Evolutionary conservation across 768 basidiomycete species (phyloP).

Genomic region (Rhodotorula diobovata): DNA sequence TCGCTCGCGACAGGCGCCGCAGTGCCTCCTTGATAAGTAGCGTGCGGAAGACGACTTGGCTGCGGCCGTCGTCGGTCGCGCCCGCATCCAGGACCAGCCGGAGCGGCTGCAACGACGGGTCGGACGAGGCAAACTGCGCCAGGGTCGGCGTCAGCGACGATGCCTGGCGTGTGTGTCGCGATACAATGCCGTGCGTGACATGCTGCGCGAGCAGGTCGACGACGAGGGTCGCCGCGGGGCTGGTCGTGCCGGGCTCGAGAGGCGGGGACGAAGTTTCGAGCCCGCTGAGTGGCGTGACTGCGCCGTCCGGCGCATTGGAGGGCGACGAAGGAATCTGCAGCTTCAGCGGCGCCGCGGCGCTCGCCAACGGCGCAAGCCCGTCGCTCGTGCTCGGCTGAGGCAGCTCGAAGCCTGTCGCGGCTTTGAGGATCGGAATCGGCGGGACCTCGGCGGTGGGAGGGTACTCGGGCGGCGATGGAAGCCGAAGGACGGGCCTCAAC

Average conservation of each 20-base stretch:
- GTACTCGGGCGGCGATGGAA: neutral
- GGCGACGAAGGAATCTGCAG: neutral
- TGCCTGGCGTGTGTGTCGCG: neutral
- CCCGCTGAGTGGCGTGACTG: neutral
- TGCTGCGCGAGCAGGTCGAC: conserved; percentile 12
- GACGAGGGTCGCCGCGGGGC: neutral
- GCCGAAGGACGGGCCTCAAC: neutral
- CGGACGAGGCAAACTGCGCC: neutral
- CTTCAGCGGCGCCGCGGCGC: neutral
- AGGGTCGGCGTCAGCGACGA: neutral
- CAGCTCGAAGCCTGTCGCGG: neutral
- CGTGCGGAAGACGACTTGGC: conserved; percentile 16
- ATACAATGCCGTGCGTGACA: neutral
- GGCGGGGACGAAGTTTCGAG: neutral
- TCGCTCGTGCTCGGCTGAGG: too few species aligned
- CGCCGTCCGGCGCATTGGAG: neutral
- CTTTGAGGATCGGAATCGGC: neutral
- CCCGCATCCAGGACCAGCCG: neutral
- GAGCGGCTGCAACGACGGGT: conserved; percentile 5
- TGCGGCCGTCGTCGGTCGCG: neutral
- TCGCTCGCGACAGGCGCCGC: neutral
- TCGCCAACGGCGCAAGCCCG: neutral
- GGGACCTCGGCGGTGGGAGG: neutral
- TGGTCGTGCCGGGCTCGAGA: neutral
- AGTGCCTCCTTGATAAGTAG: neutral